A percentile compares a stretch with the other conserved stretches of the same genome.
These are phyloP conservation scores for Candolleomyces efflorescens DNA, from an alignment of 768 basidiomycete genomes.

Conservation along the genomic window DNA sequence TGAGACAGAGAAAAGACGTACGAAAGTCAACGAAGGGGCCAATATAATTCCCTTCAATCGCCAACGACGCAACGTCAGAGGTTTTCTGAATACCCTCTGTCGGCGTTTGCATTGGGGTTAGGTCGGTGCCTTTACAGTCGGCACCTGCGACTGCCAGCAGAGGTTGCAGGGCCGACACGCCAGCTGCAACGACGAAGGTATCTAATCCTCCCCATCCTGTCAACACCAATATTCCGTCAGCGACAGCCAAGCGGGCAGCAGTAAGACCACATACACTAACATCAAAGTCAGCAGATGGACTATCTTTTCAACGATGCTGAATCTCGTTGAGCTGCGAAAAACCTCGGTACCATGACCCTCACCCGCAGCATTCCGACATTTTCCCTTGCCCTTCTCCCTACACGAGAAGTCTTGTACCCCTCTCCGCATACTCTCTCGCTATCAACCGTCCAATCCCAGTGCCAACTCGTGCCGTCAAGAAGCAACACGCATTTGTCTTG, in stretches of 20 bases:
- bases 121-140: constrained; percentile 26
- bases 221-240: background rate
- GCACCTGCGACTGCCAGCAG: constrained; percentile 68
- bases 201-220: constrained; percentile 81
- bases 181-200: constrained; percentile 77
- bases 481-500: constrained; percentile 68
- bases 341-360: constrained; percentile 25
- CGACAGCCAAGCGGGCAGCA: too few species aligned
- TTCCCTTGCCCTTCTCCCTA: constrained; percentile 63
- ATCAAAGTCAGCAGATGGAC: constrained; percentile 43
- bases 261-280: constrained; percentile 44
- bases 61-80: constrained; percentile 52
- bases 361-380: constrained; percentile 37
- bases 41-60: constrained; percentile 59
- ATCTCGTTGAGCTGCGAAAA: constrained; percentile 55
- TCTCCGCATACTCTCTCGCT: constrained; percentile 62
- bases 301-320: constrained; percentile 63
- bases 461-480: constrained; percentile 77
- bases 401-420: constrained; percentile 74
- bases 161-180: constrained; percentile 78
- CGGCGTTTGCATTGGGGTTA: constrained; percentile 34
- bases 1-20: constrained; percentile 29
- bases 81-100: constrained; percentile 56
- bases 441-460: constrained; percentile 77
- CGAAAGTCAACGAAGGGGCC: constrained; percentile 73